Conservation (phyloP, 1,139 yeast genomes). For the Kodamaea arcana region DNA sequence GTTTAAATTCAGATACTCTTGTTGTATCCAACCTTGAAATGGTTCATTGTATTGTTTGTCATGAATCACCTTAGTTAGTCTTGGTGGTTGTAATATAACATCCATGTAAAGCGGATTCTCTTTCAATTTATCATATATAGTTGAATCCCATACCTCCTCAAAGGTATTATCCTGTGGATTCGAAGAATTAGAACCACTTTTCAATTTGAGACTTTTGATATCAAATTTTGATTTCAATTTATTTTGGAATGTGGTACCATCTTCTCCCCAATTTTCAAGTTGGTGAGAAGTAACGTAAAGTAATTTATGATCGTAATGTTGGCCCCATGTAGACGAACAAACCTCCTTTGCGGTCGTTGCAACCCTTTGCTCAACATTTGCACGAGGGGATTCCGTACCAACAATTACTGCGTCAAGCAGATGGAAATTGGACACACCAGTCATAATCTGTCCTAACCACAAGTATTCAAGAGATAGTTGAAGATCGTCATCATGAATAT, state of each 20-base stretch:
- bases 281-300: slow-evolving; percentile 34
- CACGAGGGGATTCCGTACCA: slow-evolving; percentile 32
- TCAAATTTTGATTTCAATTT: slow-evolving; percentile 16
- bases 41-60: slow-evolving; percentile 21
- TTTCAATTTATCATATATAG: slow-evolving; percentile 10
- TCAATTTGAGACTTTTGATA: slow-evolving; percentile 5
- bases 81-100: slow-evolving; percentile 21
- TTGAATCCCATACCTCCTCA: slow-evolving; percentile 8
- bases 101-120: slow-evolving; percentile 21
- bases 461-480: slow-evolving; percentile 22
- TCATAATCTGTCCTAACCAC: slow-evolving; percentile 35
- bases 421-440: slow-evolving; percentile 25
- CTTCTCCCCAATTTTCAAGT: slow-evolving; percentile 25
- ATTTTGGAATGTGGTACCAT: slow-evolving; percentile 12
- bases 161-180: slow-evolving; percentile 9
- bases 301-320: slow-evolving; percentile 22
- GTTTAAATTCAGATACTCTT: slow-evolving; percentile 14
- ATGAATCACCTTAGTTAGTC: slow-evolving; percentile 12
- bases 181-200: background rate
- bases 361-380: slow-evolving; percentile 15
- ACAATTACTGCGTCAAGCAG: slow-evolving; percentile 24
- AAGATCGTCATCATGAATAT: slow-evolving; percentile 8
- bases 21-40: slow-evolving; percentile 21
- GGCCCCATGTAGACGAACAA: slow-evolving; percentile 41
- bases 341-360: slow-evolving; percentile 26